Base-by-base conservation (phyloP, 108 stramenopile genomes). In the Nitzschia putrida region DNA sequence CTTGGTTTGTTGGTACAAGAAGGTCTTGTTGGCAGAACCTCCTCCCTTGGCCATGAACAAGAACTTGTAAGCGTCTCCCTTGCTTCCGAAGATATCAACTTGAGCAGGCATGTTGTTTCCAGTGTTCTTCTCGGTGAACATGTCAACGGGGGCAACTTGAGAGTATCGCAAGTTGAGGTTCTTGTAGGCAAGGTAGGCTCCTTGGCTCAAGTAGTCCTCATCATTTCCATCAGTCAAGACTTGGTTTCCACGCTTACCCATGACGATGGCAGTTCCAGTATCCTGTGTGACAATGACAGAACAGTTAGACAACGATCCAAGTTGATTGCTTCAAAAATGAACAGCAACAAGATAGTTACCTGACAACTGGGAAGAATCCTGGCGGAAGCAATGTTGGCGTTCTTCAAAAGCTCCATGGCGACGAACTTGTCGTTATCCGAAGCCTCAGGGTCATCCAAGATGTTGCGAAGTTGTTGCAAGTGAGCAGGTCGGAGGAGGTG, bases 11-110 rank as follows among this genome's bases (percentile, higher is more conserved):
- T 98, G 97, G 68, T 93, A 97, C 53, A 98, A 66, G 72, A 96
- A 98, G 11, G 97, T 96, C 72, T 98, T 98, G 83, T 98, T 98
- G 21, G 97, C 97, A 37, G 89, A 91, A 12, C 97, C 97, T 29
- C 97, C 97, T 20, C 97, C 97, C 81, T 98, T 98, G 73, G 97
- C 97, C 58, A 98, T 95, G 68, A 97, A 98, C 54, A 92, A 74
- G 61, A 98, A 98, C 63, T 91, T 74, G 76, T 98, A 98, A 69
- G 88, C 89, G 60, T 82, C 76, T 12, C 96, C 96, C 51, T 89
- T 78, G 40, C 84, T 73, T 24, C 94, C 93, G 54, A 91, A 88
- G 18, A 98, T 52, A 68, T 98, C 96, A 49, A 98, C 77, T 73
- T 98, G 97, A 23, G 97, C 97, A 10, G 97, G 97, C 66, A 98